Evolutionary conservation across 345 rosid species (phyloP), one percentile per base, ranked within the genome.

Genomic region (Syzygium oleosum): DNA sequence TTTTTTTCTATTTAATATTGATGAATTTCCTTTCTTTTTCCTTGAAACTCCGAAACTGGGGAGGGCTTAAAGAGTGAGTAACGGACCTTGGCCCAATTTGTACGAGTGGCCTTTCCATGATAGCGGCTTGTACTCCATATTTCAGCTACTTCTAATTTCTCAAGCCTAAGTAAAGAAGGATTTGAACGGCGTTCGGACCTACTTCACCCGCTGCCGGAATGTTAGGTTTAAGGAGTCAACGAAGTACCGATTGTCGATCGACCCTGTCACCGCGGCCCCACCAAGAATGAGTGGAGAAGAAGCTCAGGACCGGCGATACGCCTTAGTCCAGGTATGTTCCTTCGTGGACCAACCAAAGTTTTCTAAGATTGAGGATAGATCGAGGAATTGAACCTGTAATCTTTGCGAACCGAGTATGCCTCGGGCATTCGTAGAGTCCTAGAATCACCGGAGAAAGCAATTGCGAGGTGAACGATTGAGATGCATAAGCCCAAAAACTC

Each of bases 191-290:
- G 7, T 73, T 38, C 49, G 23, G 83, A 73, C 83, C 27, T 2
- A 73, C 6, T 23, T 73, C 27, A 5, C 49, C 49, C 22, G 7
- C 49, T 3, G 27, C 14, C 5, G 49, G 25, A 34, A 19, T 34
- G 49, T 73, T 31, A 10, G 80, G 23, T 4, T 23, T 73, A 21
- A 34, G 11, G 49, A 34, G 2, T 19, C 43, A 68, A 16, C 9
- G 22, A 31, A 31, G 43, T 17, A 31, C 43, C 79, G 19, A 17
- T 11, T 16, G 79, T 6, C 23, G 46, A 9, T 5, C 5, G 2
- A 16, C 6, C 2, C 46, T 25, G 0, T 17, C 2, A 0, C 6
- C 7, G 19, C 3, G 1, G 13, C 21, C 79, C 41, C 46, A 4
- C 9, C 5, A 16, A 11, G 41, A 7, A 31, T 0, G 34, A 16